Base-by-base conservation (phyloP, 1,284 basidiomycete genomes). In the Microbotryum lychnidis-dioicae region DNA sequence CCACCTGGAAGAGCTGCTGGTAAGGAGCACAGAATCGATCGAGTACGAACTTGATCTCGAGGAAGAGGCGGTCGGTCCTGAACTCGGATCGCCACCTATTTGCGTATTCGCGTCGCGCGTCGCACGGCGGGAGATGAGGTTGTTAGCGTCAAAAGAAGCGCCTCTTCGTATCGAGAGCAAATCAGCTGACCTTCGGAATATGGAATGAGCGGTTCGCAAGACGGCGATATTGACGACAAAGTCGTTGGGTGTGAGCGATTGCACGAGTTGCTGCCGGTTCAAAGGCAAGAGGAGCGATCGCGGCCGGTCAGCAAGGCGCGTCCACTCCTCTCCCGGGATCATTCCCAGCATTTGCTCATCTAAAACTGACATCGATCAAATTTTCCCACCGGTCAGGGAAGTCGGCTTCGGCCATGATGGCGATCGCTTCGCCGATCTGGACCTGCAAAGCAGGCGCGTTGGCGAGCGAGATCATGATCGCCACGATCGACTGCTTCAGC, bases 171-270 rank as follows among this genome's bases (percentile, higher is more conserved):
- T n/a, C 9, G 25, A 61, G 16, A 33, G 23, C 25, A 2, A 33
- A 58, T 42, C 37, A 8, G 12, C 69, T n/a, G 23, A 67, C 67
- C 85, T 83, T 58, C 84, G 83, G 78, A 97, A 97, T 72, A 98
- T 97, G 48, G 91, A 92, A 76, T 97, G 94, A 0, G 91, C 90
- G 0, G 93, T 93, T 70, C 94, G 84, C 45, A 99, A 81, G 9
- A 98, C 88, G 58, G 88, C 89, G 46, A 92, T 81, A 74, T 97
- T 94, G 69, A 91, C 76, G 66, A 86, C 85, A 75, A 89, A 91
- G 73, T 97, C 85, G 21, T 84, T 81, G 10, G 80, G 76, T 16
- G 88, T 86, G 49, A 93, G 80, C 61, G 89, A 89, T 54, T 78
- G 73, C 51, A 93, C 87, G 52, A 96, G 83, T 85, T 91, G 87